Conservation (phyloP, 257 asterid genomes). For the Scutellaria minor region DNA sequence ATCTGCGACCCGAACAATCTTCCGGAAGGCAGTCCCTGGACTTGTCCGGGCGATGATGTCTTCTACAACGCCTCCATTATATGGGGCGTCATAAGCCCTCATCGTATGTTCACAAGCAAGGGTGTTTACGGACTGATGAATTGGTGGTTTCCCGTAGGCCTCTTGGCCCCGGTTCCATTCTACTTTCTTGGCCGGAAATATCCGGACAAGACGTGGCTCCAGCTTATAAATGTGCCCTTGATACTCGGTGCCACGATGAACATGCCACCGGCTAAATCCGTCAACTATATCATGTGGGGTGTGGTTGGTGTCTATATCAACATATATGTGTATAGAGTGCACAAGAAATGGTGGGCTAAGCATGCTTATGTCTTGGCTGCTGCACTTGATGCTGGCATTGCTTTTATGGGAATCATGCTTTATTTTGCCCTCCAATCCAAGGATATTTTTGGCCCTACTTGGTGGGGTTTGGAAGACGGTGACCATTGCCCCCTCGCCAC, state of each 20-base stretch:
- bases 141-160: conserved; percentile 74
- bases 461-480: conserved; percentile 68
- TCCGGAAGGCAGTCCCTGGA: conserved; percentile 77
- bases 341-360: conserved; percentile 68
- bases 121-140: conserved; percentile 64
- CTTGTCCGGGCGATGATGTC: conserved; percentile 71
- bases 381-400: conserved; percentile 74
- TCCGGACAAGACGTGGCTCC: conserved; percentile 72
- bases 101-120: conserved; percentile 54
- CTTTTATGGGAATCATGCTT: conserved; percentile 71
- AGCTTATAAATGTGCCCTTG: conserved; percentile 65
- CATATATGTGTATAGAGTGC: conserved; percentile 49
- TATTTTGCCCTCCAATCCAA: conserved; percentile 54
- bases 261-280: conserved; percentile 78
- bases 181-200: conserved; percentile 52
- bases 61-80: conserved; percentile 81
- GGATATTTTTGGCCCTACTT: conserved; percentile 39
- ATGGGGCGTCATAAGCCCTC: conserved; percentile 90
- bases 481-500: conserved; percentile 77
- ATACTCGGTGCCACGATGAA: conserved; percentile 47
- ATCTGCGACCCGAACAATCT: conserved; percentile 53
- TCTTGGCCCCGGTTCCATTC: conserved; percentile 53
- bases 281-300: conserved; percentile 78
- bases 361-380: conserved; percentile 73
- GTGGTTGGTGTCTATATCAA: conserved; percentile 51